Evolutionary conservation across 805 yeast species (phyloP).

Genomic region (Ogataea glucozyma): DNA sequence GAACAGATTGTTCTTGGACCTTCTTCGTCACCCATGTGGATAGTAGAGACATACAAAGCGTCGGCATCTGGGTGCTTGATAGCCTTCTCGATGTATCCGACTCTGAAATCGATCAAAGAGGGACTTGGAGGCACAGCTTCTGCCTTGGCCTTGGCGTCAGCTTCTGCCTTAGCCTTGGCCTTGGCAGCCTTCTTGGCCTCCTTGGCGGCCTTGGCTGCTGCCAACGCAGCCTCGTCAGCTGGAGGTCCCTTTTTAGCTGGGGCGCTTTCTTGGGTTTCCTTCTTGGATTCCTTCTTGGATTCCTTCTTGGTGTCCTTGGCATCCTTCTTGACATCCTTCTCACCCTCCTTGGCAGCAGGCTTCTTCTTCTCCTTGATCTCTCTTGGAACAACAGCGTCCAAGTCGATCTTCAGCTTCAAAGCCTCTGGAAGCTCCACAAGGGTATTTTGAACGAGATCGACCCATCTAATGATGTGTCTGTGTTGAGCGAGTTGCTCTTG

Average conservation of each 20-base stretch:
- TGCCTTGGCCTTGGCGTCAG: slow-evolving; percentile 46
- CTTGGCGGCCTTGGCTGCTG: slow-evolving; percentile 37
- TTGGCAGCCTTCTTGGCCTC: slow-evolving; percentile 44
- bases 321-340: slow-evolving; percentile 16
- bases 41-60: slow-evolving; percentile 92
- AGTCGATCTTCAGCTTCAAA: slow-evolving; percentile 58
- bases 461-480: slow-evolving; percentile 94
- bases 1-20: slow-evolving; percentile 99
- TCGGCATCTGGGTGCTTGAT: slow-evolving; percentile 98
- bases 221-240: slow-evolving; percentile 33
- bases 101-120: slow-evolving; percentile 85
- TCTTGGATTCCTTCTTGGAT: slow-evolving; percentile 1
- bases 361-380: slow-evolving; percentile 40
- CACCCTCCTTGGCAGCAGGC: slow-evolving; percentile 26
- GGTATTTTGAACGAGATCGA: slow-evolving; percentile 77
- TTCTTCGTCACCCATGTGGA: slow-evolving; percentile 93
- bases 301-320: slow-evolving; percentile 15
- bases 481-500: slow-evolving; percentile 55
- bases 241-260: slow-evolving; percentile 24
- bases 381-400: slow-evolving; percentile 66
- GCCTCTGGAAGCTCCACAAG: slow-evolving; percentile 48
- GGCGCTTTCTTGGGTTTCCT: slow-evolving; percentile 19
- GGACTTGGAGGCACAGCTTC: slow-evolving; percentile 71
- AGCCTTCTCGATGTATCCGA: slow-evolving; percentile 96
- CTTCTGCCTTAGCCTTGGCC: slow-evolving; percentile 62